Percentiles rank a stretch among this genome's conserved stretches.
phyloP scores from a whole-genome alignment of 345 rosid species.

The Luvunga scandens region DNA sequence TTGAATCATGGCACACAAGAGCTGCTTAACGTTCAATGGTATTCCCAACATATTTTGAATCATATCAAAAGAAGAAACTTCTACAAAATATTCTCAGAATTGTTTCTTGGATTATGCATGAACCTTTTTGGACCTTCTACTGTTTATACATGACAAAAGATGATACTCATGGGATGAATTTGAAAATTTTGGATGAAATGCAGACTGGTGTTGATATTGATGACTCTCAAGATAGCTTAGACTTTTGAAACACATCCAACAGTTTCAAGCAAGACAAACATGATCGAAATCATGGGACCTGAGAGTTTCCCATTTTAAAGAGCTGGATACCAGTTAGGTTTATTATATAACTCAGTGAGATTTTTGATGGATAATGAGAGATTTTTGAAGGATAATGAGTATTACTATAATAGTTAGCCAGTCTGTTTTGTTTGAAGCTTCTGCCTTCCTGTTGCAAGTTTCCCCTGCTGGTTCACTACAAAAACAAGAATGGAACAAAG shows the following conservation, averaged over 20 bases:
- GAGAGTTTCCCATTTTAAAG: not conserved
- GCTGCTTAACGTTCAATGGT: not conserved
- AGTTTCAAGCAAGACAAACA: not conserved
- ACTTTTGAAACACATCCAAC: not conserved
- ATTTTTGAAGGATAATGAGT: not conserved
- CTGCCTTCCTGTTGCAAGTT: conserved; percentile 82
- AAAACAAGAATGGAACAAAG: conserved; percentile 8
- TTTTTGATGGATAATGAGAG: not conserved
- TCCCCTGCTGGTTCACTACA: conserved; percentile 92
- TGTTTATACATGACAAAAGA: not conserved
- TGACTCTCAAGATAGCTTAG: not conserved
- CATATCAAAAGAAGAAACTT: not conserved
- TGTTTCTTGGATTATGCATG: not conserved
- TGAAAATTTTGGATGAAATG: not conserved
- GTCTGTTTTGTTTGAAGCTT: conserved; percentile 75
- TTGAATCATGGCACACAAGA: too few relatives aligned
- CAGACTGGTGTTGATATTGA: not conserved
- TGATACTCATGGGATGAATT: not conserved
- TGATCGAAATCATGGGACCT: not conserved
- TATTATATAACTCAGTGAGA: not conserved
- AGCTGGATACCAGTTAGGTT: not conserved
- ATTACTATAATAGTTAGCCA: conserved; percentile 96
- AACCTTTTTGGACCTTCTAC: not conserved
- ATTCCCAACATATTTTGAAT: not conserved
- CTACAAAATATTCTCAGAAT: not conserved